phyloP scores from a whole-genome alignment of 768 basidiomycete species.

The Russula virescens region DNA sequence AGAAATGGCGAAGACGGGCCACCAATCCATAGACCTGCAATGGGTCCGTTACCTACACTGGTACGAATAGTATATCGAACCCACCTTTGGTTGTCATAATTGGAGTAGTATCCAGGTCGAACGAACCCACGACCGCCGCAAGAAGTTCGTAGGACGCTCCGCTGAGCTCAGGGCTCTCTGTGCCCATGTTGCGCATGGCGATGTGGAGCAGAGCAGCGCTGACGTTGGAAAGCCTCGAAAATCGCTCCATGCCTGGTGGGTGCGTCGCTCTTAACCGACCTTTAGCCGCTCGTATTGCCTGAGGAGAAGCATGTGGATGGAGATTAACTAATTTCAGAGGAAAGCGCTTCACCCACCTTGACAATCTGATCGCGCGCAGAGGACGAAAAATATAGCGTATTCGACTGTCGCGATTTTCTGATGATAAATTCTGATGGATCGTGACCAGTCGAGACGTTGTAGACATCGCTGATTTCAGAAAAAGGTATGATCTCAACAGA shows the following conservation, averaged over 20 bases:
- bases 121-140: constrained; percentile 65
- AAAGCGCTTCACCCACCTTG: constrained; percentile 43
- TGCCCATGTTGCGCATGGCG: constrained; percentile 72
- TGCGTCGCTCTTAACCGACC: constrained; percentile 55
- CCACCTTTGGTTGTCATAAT: constrained; percentile 66
- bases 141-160: constrained; percentile 75
- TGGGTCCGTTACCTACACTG: constrained; percentile 2
- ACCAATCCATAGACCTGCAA: constrained; percentile 48
- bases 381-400: constrained; percentile 73
- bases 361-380: constrained; percentile 63
- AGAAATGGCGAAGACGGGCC: constrained; percentile 45
- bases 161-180: constrained; percentile 71
- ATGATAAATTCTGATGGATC: constrained; percentile 81
- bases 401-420: constrained; percentile 61
- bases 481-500: constrained; percentile 79
- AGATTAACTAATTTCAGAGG: background rate
- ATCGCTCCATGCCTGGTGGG: constrained; percentile 51
- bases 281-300: constrained; percentile 77
- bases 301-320: background rate
- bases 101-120: constrained; percentile 71
- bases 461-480: constrained; percentile 79
- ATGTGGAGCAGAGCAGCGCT: constrained; percentile 84
- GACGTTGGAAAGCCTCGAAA: constrained; percentile 76
- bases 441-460: constrained; percentile 71
- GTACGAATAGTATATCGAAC: constrained; percentile 16